phyloP scores from a whole-genome alignment of 352 stramenopile species.

The Phytopythium delawarense region DNA sequence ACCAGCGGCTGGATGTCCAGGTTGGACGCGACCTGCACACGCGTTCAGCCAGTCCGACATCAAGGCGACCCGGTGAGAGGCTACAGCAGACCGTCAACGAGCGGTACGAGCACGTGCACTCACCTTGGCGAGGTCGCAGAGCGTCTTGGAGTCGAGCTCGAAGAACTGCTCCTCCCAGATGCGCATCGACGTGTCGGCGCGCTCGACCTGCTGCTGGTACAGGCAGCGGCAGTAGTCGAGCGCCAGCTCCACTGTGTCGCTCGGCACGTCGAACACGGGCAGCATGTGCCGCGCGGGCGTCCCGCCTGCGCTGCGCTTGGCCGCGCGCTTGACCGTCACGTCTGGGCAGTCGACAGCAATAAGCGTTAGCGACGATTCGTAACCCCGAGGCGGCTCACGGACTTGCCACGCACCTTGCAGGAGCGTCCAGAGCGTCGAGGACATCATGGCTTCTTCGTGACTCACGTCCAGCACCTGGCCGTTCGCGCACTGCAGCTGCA shows the following conservation, averaged over 20 bases:
- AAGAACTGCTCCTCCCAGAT: slow-evolving; percentile 71
- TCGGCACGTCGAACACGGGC: slow-evolving; percentile 72
- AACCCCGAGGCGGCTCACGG: no score
- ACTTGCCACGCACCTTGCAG: slow-evolving; percentile 39
- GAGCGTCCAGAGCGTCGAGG: slow-evolving; percentile 77
- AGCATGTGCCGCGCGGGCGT: slow-evolving; percentile 38
- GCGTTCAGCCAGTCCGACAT: background rate
- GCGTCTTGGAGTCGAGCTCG: slow-evolving; percentile 67
- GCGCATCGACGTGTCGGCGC: slow-evolving; percentile 41
- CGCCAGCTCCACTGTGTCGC: slow-evolving; percentile 60
- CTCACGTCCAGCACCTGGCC: slow-evolving; percentile 65
- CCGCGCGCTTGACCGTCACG: slow-evolving; percentile 30
- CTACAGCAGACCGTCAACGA: background rate
- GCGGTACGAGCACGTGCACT: background rate
- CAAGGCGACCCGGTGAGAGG: background rate
- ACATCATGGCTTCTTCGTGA: slow-evolving; percentile 86
- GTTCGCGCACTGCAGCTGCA: slow-evolving; percentile 76
- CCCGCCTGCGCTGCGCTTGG: slow-evolving; percentile 20
- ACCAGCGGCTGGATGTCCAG: slow-evolving; percentile 79
- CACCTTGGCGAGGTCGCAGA: slow-evolving; percentile 75
- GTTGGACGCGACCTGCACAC: slow-evolving; percentile 56
- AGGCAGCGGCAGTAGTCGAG: slow-evolving; percentile 77
- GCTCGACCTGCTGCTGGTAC: slow-evolving; percentile 77
- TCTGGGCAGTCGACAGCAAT: slow-evolving; percentile 9
- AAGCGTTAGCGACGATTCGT: background rate